Percentiles rank a stretch among this genome's conserved stretches.
Conservation (phyloP, 2,329 filamentous ascomycete species). For the Capronia coronata region DNA sequence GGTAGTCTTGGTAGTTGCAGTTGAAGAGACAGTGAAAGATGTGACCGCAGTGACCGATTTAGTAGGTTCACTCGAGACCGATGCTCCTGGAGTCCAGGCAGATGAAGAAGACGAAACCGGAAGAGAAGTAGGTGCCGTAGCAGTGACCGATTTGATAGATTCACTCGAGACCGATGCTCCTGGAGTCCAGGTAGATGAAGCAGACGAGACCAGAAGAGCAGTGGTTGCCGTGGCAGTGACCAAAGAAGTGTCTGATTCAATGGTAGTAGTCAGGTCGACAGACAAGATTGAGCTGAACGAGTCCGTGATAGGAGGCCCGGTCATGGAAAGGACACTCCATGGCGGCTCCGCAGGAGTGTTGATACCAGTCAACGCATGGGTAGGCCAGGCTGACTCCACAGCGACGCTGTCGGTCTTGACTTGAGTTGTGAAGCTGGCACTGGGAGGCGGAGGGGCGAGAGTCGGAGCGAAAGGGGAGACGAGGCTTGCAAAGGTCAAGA, state of each 20-base stretch:
- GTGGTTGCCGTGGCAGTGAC: background rate
- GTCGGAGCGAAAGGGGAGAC: background rate
- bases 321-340: background rate
- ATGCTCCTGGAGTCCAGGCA: background rate
- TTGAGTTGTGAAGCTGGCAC: background rate
- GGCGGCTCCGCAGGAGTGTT: background rate
- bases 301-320: background rate
- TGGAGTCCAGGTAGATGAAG: background rate
- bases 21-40: background rate
- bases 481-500: background rate
- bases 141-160: background rate
- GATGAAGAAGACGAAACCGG: background rate
- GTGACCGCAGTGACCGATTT: background rate
- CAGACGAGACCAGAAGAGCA: background rate
- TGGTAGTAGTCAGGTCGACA: background rate
- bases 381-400: background rate
- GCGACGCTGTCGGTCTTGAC: background rate
- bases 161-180: background rate
- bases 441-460: background rate
- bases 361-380: background rate
- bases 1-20: background rate
- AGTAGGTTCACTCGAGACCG: background rate
- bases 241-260: background rate
- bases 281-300: background rate
- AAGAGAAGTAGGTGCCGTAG: background rate